phyloP scores from a whole-genome alignment of 2,329 filamentous ascomycete species.

The Exophiala mesophila region DNA sequence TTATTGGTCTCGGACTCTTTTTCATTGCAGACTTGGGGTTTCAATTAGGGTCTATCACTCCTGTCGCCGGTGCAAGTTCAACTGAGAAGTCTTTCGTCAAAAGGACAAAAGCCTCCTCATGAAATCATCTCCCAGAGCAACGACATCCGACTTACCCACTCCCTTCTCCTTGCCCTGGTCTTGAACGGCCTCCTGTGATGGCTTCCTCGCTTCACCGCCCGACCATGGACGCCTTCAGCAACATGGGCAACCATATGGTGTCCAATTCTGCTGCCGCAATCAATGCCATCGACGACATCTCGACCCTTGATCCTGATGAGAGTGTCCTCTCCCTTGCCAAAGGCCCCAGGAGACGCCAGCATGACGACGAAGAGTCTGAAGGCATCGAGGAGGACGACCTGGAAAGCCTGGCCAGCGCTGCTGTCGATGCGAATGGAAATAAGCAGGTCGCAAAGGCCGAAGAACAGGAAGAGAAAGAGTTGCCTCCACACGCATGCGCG shows the following conservation, averaged over 20 bases:
- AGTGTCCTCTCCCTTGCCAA: constrained; percentile 66
- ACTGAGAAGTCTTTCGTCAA: background rate
- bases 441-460: constrained; percentile 50
- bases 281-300: constrained; percentile 77
- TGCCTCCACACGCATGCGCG: constrained; percentile 93
- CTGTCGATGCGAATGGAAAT: constrained; percentile 63
- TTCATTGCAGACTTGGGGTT: no score
- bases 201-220: background rate
- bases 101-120: background rate
- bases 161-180: background rate
- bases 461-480: constrained; percentile 78
- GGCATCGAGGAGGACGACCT: constrained; percentile 75
- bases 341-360: constrained; percentile 59
- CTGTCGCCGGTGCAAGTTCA: background rate
- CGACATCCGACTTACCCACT: background rate
- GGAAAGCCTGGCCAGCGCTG: constrained; percentile 72
- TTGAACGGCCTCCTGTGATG: constrained; percentile 7
- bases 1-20: no score
- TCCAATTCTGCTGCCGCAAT: constrained; percentile 81
- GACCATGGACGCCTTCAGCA: constrained; percentile 79
- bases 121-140: background rate
- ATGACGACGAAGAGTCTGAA: constrained; percentile 85
- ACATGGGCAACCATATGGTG: constrained; percentile 80
- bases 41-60: no score
- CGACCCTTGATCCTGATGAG: constrained; percentile 70